Base-by-base conservation (phyloP, 352 stramenopile genomes). In the Phytopythium sindhum region DNA sequence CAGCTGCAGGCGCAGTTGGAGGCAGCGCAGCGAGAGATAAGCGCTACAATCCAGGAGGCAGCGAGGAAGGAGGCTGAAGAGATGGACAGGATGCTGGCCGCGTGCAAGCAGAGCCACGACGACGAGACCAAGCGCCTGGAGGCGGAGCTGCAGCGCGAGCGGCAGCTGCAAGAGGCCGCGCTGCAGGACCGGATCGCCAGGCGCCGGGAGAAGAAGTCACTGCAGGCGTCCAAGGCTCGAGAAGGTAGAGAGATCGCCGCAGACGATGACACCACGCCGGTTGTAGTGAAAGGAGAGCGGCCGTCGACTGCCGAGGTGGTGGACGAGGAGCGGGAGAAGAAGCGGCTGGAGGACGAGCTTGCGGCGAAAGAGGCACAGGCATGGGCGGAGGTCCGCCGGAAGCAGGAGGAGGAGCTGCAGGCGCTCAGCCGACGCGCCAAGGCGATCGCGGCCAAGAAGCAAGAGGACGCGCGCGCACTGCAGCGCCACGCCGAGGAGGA, bases 131-230 rank as follows among this genome's bases (percentile, higher is more conserved):
- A 66, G 37, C 60, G 62, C 8, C 61, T 84, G 15, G 54, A 80
- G 48, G 33, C 55, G 6, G 50, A 61, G n/a, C 53, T 84, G 5
- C 68, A 71, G 41, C 52, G 63, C 17, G 77, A 84, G 61, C 69
- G 70, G 15, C 72, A 80, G 58, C 69, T 78, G 35, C 77, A 90
- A 70, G 79, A 91, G 54, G 70, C 69, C 23, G 68, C 71, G 2
- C 51, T 88, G 14, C 69, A 88, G 14, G 79, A 90, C 39, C 70
- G 81, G 0, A 85, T 90, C 21, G 77, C 78, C 14, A 69, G 72
- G 35, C 68, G 73, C n/a, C 86, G 85, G 44, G 66, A 77, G 61
- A 80, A 84, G 58, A 64, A 67, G 15, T 51, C 57, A 4, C 57
- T 67, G 31, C 17, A 63, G 45, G 35, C 64, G 28, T 50, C 60